Evolutionary conservation across 331 rosid species (phyloP), one percentile per base, ranked within the genome.

Genomic region (Rosa hybrid): DNA sequence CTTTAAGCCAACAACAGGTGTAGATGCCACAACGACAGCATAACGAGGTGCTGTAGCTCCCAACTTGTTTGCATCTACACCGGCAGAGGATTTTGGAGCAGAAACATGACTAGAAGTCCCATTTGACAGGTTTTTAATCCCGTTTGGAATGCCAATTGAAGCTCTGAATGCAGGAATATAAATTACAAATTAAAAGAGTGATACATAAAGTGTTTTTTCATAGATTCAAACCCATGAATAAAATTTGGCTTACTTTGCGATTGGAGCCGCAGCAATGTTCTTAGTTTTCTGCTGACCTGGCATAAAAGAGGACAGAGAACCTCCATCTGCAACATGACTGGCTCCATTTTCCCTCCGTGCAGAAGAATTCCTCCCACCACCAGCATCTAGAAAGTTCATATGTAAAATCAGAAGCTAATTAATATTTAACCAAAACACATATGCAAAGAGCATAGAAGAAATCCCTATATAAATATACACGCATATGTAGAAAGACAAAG

Each of bases 261-360:
- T 77, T 77, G 81, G 86, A 68, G 88, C 45, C 68, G 79, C 71
- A 41, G 87, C 77, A 74, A 72, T 85, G 71, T 76, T 83, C 76
- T 77, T 88, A 1, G 78, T 76, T 85, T 88, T 90, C 83, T 76
- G 86, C 39, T 80, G 74, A 79, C 79, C 80, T 70, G 81, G 82
- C 82, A 76, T 57, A 46, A 78, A 67, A 80, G 90, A 76, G 65
- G 86, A 81, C 17, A 53, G 56, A 39, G 86, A 76, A 65, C 79
- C 82, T 88, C 87, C 88, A 78, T 89, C 90, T 57, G 84, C 77
- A 69, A 20, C 57, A 76, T 86, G 81, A 84, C 78, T 83, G 56
- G 57, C 72, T 80, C 94, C 94, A 85, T 85, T 91, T 84, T 90
- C 98, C 82, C 85, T 84, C 57, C 91, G 80, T 71, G 72, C 78